Evolutionary conservation across 768 basidiomycete genomes (phyloP).

Genomic region (Suillus variegatus): DNA sequence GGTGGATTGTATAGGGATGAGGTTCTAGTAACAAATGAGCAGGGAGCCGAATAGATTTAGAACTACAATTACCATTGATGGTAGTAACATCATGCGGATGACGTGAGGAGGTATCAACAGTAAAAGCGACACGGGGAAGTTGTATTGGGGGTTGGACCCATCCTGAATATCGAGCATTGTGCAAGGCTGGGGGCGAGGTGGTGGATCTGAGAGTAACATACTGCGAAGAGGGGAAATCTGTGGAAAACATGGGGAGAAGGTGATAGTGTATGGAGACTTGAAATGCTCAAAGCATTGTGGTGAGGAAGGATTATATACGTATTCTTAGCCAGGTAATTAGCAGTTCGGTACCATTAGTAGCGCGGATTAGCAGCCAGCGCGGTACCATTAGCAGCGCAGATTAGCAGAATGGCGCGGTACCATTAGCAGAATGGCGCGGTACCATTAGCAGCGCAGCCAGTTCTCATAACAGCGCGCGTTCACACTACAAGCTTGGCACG

Average conservation of each 20-base stretch:
- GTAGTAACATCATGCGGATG: not conserved
- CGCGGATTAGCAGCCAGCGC: too few relatives aligned
- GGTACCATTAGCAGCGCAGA: too few relatives aligned
- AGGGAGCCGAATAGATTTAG: not conserved
- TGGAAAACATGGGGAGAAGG: not conserved
- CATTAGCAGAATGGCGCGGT: too few relatives aligned
- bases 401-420: too few relatives aligned
- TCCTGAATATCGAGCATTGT: slow-evolving; percentile 6
- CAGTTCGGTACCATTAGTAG: too few relatives aligned
- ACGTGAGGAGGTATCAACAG: not conserved
- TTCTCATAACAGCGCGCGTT: too few relatives aligned
- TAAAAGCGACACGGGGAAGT: not conserved
- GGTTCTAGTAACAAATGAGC: not conserved
- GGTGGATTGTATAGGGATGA: not conserved
- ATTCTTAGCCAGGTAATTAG: too few relatives aligned
- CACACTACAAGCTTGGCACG: too few relatives aligned
- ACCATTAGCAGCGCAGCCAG: too few relatives aligned
- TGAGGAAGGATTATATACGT: not conserved
- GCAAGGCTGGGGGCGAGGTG: not conserved
- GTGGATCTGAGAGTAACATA: not conserved
- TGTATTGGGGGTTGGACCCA: not conserved
- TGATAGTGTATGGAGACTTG: not conserved
- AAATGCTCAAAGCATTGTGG: not conserved
- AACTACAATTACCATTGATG: not conserved
- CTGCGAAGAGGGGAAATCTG: not conserved